Conservation (phyloP, 176 grass and related monocot genomes). For the Areca catechu region DNA sequence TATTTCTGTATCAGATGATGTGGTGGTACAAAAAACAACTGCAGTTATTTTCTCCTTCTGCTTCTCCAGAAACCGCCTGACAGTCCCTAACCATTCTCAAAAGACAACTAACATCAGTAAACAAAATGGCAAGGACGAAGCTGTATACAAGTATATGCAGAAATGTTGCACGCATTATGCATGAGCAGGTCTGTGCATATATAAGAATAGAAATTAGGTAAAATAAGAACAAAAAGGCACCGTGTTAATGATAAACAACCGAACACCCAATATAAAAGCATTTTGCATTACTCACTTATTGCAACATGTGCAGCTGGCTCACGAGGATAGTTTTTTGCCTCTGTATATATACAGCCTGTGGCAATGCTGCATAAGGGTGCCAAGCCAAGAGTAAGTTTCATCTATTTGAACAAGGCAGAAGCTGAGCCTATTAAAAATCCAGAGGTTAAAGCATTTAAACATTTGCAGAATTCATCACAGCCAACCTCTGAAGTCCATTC, state of each 20-base stretch:
- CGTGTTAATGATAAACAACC: neutral
- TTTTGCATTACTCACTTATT: constrained; percentile 60
- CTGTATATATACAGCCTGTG: constrained; percentile 96
- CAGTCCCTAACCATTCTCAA: constrained; percentile 58
- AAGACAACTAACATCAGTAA: constrained; percentile 10
- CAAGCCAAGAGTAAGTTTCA: constrained; percentile 19
- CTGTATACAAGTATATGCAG: neutral
- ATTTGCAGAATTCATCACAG: no score
- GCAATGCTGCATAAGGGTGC: constrained; percentile 60
- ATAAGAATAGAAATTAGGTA: no score
- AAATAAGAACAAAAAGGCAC: no score
- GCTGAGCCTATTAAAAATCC: neutral
- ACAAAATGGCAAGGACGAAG: constrained; percentile 1
- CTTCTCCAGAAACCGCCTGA: constrained; percentile 86
- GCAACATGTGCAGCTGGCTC: constrained; percentile 96
- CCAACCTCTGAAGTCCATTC: constrained; percentile 80
- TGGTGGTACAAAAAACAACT: constrained; percentile 83
- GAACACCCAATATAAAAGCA: neutral
- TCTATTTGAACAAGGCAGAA: neutral
- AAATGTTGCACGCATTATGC: neutral
- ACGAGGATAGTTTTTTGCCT: constrained; percentile 91
- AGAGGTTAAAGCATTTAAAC: neutral
- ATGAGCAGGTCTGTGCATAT: no score
- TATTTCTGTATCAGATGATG: constrained; percentile 86
- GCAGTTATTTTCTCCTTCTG: constrained; percentile 80